Evolutionary conservation across 139 green algal genomes (phyloP).

Genomic region (Picochlorum sp.): DNA sequence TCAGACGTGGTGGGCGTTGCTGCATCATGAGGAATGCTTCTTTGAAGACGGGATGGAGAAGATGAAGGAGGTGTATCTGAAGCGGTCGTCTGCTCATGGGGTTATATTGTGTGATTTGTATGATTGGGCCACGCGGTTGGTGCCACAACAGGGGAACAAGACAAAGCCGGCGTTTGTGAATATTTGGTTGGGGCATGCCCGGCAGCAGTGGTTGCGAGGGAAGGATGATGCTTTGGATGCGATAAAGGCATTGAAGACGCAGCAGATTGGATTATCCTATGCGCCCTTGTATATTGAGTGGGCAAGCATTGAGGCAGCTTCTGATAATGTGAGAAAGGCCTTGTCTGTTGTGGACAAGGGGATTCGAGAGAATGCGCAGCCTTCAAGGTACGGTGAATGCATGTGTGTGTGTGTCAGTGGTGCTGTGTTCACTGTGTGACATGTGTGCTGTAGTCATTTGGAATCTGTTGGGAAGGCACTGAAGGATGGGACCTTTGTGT

Average conservation of each 20-base stretch:
- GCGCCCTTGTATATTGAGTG: constrained; percentile 65
- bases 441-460: background rate
- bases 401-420: background rate
- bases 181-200: constrained; percentile 68
- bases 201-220: constrained; percentile 58
- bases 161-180: constrained; percentile 49
- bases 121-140: constrained; percentile 50
- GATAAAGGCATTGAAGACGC: constrained; percentile 76
- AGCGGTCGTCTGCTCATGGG: background rate
- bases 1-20: background rate
- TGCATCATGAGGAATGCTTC: background rate
- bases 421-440: background rate
- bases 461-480: background rate
- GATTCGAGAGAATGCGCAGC: background rate
- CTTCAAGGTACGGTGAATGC: background rate
- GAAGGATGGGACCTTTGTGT: background rate
- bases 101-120: constrained; percentile 57
- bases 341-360: constrained; percentile 51
- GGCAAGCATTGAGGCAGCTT: constrained; percentile 56
- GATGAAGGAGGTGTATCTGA: background rate
- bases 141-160: constrained; percentile 50
- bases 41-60: background rate
- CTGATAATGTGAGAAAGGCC: constrained; percentile 49
- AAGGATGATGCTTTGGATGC: constrained; percentile 76
- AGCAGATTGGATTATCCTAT: constrained; percentile 46